Percentiles rank a stretch among this genome's conserved stretches.
phyloP scores from a whole-genome alignment of 2,329 filamentous ascomycete genomes.

The Hymenoscyphus fructigenus region DNA sequence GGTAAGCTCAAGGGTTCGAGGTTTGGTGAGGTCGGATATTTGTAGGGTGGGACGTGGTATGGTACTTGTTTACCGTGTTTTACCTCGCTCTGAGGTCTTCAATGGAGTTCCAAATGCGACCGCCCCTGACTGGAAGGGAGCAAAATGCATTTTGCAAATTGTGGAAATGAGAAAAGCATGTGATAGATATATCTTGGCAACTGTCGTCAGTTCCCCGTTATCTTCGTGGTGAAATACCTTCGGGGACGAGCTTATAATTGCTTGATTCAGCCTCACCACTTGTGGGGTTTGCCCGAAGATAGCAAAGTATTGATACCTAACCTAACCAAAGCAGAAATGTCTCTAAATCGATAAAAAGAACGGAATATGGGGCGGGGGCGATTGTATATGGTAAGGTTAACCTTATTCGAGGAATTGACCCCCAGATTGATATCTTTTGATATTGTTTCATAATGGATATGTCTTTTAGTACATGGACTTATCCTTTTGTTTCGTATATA shows the following conservation, averaged over 20 bases:
- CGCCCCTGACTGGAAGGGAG: too few species aligned
- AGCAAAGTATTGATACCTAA: neutral
- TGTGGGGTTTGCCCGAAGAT: neutral
- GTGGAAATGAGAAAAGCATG: neutral
- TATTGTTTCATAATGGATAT: neutral
- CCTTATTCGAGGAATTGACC: neutral
- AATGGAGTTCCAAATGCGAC: too few species aligned
- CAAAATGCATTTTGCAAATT: neutral
- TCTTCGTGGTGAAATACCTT: neutral
- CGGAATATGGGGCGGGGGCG: neutral
- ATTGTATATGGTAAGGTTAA: neutral
- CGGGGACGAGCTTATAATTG: neutral
- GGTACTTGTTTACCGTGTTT: too few species aligned
- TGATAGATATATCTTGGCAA: neutral
- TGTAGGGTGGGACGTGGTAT: neutral
- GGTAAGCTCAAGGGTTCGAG: neutral
- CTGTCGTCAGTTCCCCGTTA: conserved; percentile 6
- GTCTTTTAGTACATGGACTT: neutral
- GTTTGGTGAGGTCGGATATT: too few species aligned
- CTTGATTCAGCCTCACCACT: neutral
- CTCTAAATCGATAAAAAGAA: neutral
- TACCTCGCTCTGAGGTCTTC: too few species aligned
- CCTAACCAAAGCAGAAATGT: neutral
- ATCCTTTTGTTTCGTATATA: conserved; percentile 2
- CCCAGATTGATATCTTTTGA: neutral